These are phyloP conservation scores for Coemansia sp. DNA, from an alignment of 192 early-diverging fungal genomes.

Conservation along the genomic window DNA sequence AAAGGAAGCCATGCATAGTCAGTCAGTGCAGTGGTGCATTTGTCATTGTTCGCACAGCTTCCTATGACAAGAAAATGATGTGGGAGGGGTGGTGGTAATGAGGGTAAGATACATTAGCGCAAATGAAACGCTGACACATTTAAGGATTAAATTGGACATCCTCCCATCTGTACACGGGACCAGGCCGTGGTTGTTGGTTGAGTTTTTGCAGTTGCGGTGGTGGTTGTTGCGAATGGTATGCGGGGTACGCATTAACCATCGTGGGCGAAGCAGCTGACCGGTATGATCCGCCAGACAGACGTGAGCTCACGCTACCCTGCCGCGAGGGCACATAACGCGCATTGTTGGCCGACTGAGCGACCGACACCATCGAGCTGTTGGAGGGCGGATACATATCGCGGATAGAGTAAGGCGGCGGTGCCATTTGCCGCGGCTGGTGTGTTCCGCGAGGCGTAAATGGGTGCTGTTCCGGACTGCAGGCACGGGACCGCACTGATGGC, in stretches of 20 bases:
- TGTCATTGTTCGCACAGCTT: too few species aligned
- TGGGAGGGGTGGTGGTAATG: conserved; percentile 1
- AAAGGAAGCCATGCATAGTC: too few species aligned
- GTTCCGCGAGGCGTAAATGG: conserved; percentile 3
- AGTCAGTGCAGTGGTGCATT: too few species aligned
- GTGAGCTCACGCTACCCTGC: conserved; percentile 11
- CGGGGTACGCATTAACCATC: conserved; percentile 2
- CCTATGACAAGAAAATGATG: neutral
- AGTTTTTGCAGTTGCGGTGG: conserved; percentile 6
- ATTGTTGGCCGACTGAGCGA: neutral
- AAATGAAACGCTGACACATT: neutral
- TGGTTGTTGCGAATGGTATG: conserved; percentile 11
- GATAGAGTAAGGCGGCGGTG: conserved; percentile 6
- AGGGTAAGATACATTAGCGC: neutral
- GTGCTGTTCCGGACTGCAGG: conserved; percentile 2
- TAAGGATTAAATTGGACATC: conserved; percentile 17
- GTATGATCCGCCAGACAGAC: conserved; percentile 1
- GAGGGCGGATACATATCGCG: conserved; percentile 3
- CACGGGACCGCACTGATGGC: neutral
- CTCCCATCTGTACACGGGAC: conserved; percentile 29
- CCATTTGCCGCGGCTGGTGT: neutral
- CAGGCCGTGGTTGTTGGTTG: neutral
- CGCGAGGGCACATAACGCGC: conserved; percentile 10
- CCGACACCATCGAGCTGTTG: neutral
- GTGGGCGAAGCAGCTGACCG: conserved; percentile 10